phyloP scores from a whole-genome alignment of 2,329 filamentous ascomycete genomes.

The Talaromyces piceae region DNA sequence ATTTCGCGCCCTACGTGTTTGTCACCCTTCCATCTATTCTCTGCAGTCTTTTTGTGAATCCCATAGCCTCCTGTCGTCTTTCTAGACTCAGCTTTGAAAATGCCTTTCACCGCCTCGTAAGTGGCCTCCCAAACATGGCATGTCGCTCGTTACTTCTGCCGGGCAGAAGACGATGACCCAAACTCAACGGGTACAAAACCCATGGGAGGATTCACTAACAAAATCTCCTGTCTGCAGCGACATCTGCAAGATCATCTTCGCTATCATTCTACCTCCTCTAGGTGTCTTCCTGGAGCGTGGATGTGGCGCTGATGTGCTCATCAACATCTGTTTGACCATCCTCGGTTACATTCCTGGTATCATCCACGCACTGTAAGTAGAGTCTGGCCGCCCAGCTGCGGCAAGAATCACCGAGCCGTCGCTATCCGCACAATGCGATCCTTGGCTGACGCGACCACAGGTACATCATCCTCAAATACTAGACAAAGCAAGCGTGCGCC shows the following conservation, averaged over 20 bases:
- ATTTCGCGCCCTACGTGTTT: not conserved
- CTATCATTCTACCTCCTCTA: conserved; percentile 79
- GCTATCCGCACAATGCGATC: not conserved
- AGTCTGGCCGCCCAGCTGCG: not conserved
- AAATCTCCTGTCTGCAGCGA: conserved; percentile 43
- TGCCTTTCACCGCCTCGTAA: conserved; percentile 46
- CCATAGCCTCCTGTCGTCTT: not conserved
- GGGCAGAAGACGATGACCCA: not conserved
- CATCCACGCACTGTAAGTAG: conserved; percentile 76
- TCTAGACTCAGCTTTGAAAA: conserved; percentile 31
- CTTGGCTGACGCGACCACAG: conserved; percentile 35
- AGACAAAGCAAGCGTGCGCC: conserved; percentile 27
- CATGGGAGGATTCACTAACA: not conserved
- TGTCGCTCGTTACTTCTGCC: not conserved
- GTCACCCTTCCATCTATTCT: not conserved
- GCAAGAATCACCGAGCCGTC: not conserved
- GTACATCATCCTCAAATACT: conserved; percentile 87
- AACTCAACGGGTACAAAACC: not conserved
- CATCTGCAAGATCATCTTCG: conserved; percentile 77
- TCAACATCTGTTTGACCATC: conserved; percentile 85
- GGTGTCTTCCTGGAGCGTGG: conserved; percentile 93
- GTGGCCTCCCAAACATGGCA: conserved; percentile 17
- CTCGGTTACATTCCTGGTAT: conserved; percentile 73
- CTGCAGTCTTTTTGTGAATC: not conserved
- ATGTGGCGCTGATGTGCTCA: conserved; percentile 77